Percentiles rank a stretch among this genome's conserved stretches.
phyloP scores from a whole-genome alignment of 2,329 filamentous ascomycete species.

The Sporothrix phasma region DNA sequence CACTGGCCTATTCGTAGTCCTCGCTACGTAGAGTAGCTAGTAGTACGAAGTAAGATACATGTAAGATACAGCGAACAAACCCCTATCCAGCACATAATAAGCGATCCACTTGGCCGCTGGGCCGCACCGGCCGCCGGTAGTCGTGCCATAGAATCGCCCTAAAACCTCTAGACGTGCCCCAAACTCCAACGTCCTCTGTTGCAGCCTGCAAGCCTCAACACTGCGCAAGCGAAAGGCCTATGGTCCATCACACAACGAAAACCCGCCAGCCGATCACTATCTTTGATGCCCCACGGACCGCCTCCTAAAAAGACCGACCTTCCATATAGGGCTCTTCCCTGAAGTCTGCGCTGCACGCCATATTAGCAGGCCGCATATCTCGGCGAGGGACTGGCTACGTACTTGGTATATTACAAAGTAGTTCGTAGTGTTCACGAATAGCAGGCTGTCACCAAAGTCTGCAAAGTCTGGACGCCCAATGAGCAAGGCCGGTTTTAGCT shows the following conservation, averaged over 20 bases:
- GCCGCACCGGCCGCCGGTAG: background rate
- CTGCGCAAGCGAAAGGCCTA: background rate
- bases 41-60: too few species aligned
- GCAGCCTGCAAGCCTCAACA: background rate
- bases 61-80: too few species aligned
- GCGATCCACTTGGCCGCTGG: background rate
- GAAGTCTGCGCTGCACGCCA: background rate
- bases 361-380: background rate
- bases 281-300: too few species aligned
- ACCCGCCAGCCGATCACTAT: slow-evolving; percentile 3
- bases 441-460: background rate
- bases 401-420: too few species aligned
- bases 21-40: too few species aligned
- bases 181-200: background rate
- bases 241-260: background rate
- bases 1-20: too few species aligned
- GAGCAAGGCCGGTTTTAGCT: background rate
- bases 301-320: too few species aligned
- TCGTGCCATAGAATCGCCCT: background rate
- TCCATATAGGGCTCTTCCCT: background rate
- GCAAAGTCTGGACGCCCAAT: too few species aligned
- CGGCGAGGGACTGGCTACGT: background rate
- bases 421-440: background rate
- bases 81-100: background rate
- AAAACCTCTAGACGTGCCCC: background rate